Conservation (phyloP, 331 rosid genomes). For the Erythrophleum ivorense region DNA sequence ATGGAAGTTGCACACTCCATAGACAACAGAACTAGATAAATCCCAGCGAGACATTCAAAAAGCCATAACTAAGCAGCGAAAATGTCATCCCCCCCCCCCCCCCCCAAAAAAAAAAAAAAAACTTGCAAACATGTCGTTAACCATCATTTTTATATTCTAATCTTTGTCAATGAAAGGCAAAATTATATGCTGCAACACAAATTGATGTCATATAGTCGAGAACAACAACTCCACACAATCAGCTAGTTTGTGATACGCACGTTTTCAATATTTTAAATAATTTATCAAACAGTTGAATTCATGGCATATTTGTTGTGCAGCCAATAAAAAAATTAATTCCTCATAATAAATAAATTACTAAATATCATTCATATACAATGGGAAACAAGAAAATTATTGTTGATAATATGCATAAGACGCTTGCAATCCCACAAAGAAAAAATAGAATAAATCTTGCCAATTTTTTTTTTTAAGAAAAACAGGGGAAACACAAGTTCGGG, state of each 20-base stretch:
- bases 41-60: neutral
- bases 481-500: neutral
- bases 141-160: neutral
- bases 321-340: constrained; percentile 6
- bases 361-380: neutral
- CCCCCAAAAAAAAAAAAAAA: neutral
- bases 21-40: constrained; percentile 7
- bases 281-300: constrained; percentile 3
- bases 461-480: neutral
- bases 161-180: constrained; percentile 12
- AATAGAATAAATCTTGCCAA: neutral
- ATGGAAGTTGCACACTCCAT: neutral
- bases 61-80: neutral
- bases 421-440: constrained; percentile 22
- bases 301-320: neutral
- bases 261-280: constrained; percentile 4
- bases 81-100: neutral
- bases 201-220: neutral
- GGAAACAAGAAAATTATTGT: neutral
- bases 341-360: neutral
- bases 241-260: neutral
- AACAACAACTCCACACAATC: neutral
- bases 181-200: constrained; percentile 20
- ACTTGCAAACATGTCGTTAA: neutral
- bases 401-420: neutral